Evolutionary conservation across 345 rosid genomes (phyloP).

Genomic region (Populus simonii): DNA sequence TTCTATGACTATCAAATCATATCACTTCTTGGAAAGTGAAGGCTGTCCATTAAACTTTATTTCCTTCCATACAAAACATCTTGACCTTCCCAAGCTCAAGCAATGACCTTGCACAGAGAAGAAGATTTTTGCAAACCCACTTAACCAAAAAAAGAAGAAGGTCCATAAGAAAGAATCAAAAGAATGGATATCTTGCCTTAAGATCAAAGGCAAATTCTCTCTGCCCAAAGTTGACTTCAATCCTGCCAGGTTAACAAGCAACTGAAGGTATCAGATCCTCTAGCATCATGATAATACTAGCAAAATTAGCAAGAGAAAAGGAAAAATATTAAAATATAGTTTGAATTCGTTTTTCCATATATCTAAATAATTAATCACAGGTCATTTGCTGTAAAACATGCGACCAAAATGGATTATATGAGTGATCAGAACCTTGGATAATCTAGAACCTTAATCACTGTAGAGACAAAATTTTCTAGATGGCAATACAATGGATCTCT

Average conservation of each 20-base stretch:
- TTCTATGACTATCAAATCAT: not conserved
- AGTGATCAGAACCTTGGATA: not conserved
- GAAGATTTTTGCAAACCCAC: not conserved
- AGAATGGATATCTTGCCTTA: conserved; percentile 47
- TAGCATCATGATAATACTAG: not conserved
- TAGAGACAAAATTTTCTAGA: not conserved
- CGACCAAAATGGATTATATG: not conserved
- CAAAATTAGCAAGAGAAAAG: not conserved
- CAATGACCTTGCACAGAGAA: not conserved
- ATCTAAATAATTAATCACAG: not conserved
- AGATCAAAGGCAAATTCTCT: conserved; percentile 70
- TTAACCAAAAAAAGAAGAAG: not conserved
- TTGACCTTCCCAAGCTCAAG: not conserved
- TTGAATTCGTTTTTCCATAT: not conserved
- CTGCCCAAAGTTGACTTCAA: conserved; percentile 89
- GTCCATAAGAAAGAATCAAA: not conserved
- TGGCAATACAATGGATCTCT: not conserved
- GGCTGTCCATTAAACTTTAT: not conserved
- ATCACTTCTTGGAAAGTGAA: not conserved
- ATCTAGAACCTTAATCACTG: not conserved
- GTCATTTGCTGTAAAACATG: not conserved
- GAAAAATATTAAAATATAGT: not conserved
- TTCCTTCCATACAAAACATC: not conserved
- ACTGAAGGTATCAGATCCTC: conserved; percentile 5
- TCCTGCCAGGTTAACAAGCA: conserved; percentile 49